Conservation (phyloP, 1,284 basidiomycete genomes). For the Agaricales sp. region DNA sequence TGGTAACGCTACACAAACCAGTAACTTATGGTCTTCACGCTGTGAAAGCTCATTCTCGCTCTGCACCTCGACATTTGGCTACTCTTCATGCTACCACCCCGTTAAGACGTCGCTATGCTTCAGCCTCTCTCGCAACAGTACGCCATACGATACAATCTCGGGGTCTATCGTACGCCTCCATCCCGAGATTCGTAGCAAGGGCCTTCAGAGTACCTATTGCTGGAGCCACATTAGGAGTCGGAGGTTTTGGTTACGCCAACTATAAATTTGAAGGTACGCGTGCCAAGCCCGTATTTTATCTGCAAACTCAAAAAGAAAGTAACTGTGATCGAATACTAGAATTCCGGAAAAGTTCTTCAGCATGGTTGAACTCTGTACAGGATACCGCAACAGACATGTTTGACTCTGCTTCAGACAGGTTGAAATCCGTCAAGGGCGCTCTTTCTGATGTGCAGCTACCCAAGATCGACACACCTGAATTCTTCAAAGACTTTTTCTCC, state of each 20-base stretch:
- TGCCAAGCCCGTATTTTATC: no score
- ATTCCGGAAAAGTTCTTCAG: slow-evolving; percentile 54
- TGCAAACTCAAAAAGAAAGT: slow-evolving; percentile 3
- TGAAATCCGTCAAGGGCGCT: slow-evolving; percentile 48
- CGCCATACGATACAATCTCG: slow-evolving; percentile 56
- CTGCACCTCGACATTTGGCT: slow-evolving; percentile 39
- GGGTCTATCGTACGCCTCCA: slow-evolving; percentile 73
- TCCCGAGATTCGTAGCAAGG: slow-evolving; percentile 73
- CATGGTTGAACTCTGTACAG: slow-evolving; percentile 54
- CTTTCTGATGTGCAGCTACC: slow-evolving; percentile 56
- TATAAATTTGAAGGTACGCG: slow-evolving; percentile 87
- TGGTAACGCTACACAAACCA: slow-evolving; percentile 26
- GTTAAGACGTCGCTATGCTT: slow-evolving; percentile 34
- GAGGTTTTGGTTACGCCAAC: slow-evolving; percentile 86
- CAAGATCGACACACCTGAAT: slow-evolving; percentile 59
- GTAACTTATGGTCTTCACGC: slow-evolving; percentile 41
- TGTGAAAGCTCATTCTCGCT: slow-evolving; percentile 22
- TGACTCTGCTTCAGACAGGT: slow-evolving; percentile 52
- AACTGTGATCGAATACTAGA: slow-evolving; percentile 31
- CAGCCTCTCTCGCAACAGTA: slow-evolving; percentile 30
- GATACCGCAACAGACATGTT: slow-evolving; percentile 60
- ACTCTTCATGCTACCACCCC: slow-evolving; percentile 41
- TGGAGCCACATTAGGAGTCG: slow-evolving; percentile 78
- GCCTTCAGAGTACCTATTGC: slow-evolving; percentile 83
- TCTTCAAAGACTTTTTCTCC: slow-evolving; percentile 60